Percentiles rank a stretch among this genome's conserved stretches.
Evolutionary conservation across 768 basidiomycete species (phyloP).

Genomic region (Lentinula guzmanii): DNA sequence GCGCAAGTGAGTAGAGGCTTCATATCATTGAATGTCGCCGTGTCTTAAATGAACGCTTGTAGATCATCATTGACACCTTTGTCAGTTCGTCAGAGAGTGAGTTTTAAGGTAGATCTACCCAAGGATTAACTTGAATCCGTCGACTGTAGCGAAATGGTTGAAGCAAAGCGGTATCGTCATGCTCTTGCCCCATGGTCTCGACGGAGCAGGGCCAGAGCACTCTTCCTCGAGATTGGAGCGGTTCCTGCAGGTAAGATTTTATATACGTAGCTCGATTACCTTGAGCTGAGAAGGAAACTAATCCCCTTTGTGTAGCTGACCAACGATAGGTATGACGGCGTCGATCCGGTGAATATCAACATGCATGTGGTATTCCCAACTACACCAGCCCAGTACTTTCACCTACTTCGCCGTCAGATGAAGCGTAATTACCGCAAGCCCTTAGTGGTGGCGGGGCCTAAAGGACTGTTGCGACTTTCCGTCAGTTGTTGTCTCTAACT

Average conservation of each 20-base stretch:
- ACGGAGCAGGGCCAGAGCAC: slow-evolving; percentile 92
- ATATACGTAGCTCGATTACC: neutral
- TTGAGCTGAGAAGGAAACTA: neutral
- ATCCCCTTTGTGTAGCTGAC: slow-evolving; percentile 47
- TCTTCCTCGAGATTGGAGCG: slow-evolving; percentile 85
- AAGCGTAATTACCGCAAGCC: slow-evolving; percentile 84
- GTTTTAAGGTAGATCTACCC: slow-evolving; percentile 25
- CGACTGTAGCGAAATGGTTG: slow-evolving; percentile 78
- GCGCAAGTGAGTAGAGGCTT: slow-evolving; percentile 44
- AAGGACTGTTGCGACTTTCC: slow-evolving; percentile 71
- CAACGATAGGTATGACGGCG: slow-evolving; percentile 53
- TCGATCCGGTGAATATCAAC: slow-evolving; percentile 53
- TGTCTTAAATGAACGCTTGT: neutral
- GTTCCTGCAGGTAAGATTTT: slow-evolving; percentile 73
- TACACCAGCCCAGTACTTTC: slow-evolving; percentile 90
- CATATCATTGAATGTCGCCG: neutral
- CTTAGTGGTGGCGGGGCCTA: slow-evolving; percentile 78
- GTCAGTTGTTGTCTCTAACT: slow-evolving; percentile 32
- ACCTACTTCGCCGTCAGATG: slow-evolving; percentile 83
- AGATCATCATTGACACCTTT: slow-evolving; percentile 88
- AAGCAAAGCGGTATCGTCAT: slow-evolving; percentile 86
- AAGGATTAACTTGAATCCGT: neutral
- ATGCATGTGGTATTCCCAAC: slow-evolving; percentile 85
- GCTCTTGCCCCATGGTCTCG: slow-evolving; percentile 83
- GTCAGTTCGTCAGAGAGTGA: slow-evolving; percentile 78